Base-by-base conservation (phyloP, 192 early-diverging fungal species). In the Coemansia sp. region DNA sequence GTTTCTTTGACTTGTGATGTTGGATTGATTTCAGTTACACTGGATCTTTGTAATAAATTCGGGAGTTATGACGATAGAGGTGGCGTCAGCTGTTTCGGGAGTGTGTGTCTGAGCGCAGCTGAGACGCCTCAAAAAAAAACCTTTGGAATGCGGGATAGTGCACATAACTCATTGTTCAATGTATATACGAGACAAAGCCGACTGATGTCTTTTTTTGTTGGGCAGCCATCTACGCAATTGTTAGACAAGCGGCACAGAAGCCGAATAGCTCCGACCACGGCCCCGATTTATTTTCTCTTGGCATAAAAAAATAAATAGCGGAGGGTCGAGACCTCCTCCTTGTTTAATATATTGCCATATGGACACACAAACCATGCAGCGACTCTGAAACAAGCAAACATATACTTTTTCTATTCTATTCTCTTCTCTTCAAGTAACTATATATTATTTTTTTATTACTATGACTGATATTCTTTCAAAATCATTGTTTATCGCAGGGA, bases 391-490 rank as follows among this genome's bases (percentile, higher is more conserved):
- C 19, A 10, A 49, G 47, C 47, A 10, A 16, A 52, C 7, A 52
- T 5, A 33, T 6, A 21, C 14, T 17, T 35, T 33, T 32, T 53
- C 37, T 43, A 26, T 30, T 55, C 50, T 35, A 14, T 57, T 39
- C 16, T 21, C 10, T 23, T 47, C 9, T 16, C 0, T 39, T 23
- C 32, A 9, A 11, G 8, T 17, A 13, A 37, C 30, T 16, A 53
- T 10, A 62, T 43, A 14, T 62, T 53, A 16, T 60, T 40, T 9
- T 30, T 11, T 62, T 50, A 17, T 21, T 14, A 10, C 7, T 5
- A 70, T 76, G 74, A 8, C 69, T n/a, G 74, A 80, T 11, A 47
- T 72, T 28, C 47, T 73, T 26, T 33, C 62, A 35, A 75, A 72
- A 53, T 62, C 60, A 19, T 32, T 59, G 17, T 37, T 68, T 33